Base-by-base conservation (phyloP, 176 grass and related monocot species). In the Puya raimondii region DNA sequence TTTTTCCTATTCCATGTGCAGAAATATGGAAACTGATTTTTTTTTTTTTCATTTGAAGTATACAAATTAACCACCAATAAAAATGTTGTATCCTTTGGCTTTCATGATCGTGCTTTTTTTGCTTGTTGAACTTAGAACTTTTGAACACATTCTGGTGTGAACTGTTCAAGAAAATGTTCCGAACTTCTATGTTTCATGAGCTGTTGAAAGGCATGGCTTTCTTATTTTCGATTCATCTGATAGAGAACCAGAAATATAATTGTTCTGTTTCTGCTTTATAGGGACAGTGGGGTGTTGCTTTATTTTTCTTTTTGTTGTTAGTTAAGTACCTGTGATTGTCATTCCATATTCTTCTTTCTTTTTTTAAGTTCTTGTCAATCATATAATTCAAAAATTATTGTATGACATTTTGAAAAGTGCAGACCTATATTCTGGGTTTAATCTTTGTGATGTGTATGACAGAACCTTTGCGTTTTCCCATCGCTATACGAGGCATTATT, bases 31-130 rank as follows among this genome's bases (percentile, higher is more conserved):
- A 42, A 42, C 33, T 42, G 33, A 0, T 58, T 23, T 63, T 70
- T 2, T 70, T 47, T 27, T 80, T 50, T 52, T 80, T 17, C 27
- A 17, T 72, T 64, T 42, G 33, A 42, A 42, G 33, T 42, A 42
- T 42, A 42, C 33, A 42, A 42, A 42, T 42, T 42, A 42, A 42
- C 33, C 33, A 42, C 33, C 33, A 42, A 42, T 42, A 42, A 42
- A 42, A 42, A 42, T 42, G 33, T 42, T 33, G 4, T 33, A 33
- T 33, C 29, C 29, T 33, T 42, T 42, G 33, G 33, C 6, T 63
- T 23, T 7, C 58, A 5, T 42, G 33, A 42, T 42, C 0, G 33
- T 42, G 33, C 33, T 42, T 42, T 42, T 42, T 42, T 42, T 42
- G 33, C 33, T 42, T 42, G 33, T 42, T 42, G 33, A 42, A 42